phyloP scores from a whole-genome alignment of 2,329 filamentous ascomycete genomes.

The Xenosphaeropsis pyriputrescens region DNA sequence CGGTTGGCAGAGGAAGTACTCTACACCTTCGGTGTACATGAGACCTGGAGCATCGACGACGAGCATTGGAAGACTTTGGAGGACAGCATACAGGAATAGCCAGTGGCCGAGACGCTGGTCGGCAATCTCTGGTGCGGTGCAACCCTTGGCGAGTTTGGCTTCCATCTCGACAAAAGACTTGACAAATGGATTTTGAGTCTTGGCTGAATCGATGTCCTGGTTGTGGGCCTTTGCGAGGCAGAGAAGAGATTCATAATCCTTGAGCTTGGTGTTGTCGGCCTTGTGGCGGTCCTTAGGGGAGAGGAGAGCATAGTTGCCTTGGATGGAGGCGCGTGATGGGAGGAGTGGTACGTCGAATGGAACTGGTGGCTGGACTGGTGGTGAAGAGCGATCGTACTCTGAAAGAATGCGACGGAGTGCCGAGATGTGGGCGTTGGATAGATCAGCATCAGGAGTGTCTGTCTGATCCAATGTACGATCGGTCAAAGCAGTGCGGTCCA shows the following conservation, averaged over 20 bases:
- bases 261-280: conserved; percentile 55
- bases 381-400: conserved; percentile 80
- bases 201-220: conserved; percentile 45
- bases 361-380: conserved; percentile 80
- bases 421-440: conserved; percentile 43
- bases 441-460: conserved; percentile 24
- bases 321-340: conserved; percentile 52
- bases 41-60: conserved; percentile 62
- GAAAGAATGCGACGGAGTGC: conserved; percentile 67
- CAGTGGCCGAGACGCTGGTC: conserved; percentile 65
- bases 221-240: conserved; percentile 76
- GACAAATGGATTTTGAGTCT: conserved; percentile 44
- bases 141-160: conserved; percentile 48
- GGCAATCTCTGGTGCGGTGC: conserved; percentile 48
- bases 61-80: conserved; percentile 66
- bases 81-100: conserved; percentile 67
- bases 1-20: conserved; percentile 71
- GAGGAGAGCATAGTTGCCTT: conserved; percentile 47
- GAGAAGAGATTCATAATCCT: conserved; percentile 62
- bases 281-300: conserved; percentile 63
- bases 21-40: conserved; percentile 53
- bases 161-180: conserved; percentile 60
- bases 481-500: conserved; percentile 65
- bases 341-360: conserved; percentile 78
- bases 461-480: conserved; percentile 54